phyloP scores from a whole-genome alignment of 2,329 filamentous ascomycete species.

The Diaporthe vexans region DNA sequence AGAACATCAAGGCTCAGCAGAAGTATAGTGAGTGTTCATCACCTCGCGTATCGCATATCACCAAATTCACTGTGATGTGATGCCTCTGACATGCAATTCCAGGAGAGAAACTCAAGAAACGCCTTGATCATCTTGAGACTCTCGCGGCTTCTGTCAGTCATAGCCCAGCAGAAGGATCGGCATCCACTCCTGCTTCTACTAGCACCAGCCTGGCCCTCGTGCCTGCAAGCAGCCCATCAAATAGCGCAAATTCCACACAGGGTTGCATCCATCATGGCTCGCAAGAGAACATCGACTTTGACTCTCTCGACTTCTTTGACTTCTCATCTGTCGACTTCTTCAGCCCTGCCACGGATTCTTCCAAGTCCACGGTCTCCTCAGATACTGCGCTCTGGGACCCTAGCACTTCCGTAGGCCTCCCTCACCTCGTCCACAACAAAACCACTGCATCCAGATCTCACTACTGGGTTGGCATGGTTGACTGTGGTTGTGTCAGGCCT shows the following conservation, averaged over 20 bases:
- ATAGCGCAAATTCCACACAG: not conserved
- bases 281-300: not conserved
- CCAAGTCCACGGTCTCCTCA: not conserved
- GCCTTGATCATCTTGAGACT: conserved; percentile 42
- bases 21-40: conserved; percentile 44
- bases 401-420: conserved; percentile 22
- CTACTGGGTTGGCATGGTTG: conserved; percentile 24
- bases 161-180: not conserved
- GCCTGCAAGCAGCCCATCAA: not conserved
- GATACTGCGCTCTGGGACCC: conserved; percentile 28
- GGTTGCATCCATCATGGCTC: not conserved
- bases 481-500: conserved; percentile 41
- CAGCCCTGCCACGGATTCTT: too few species aligned
- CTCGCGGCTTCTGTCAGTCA: conserved; percentile 39
- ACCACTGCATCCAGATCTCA: not conserved
- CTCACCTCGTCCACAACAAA: conserved; percentile 5
- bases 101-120: conserved; percentile 44
- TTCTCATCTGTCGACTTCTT: not conserved
- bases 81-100: not conserved
- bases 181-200: not conserved
- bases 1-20: conserved; percentile 46
- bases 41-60: not conserved
- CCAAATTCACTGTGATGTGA: accelerated
- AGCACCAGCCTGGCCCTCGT: not conserved
- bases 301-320: not conserved